Evolutionary conservation across 2,329 filamentous ascomycete genomes (phyloP).

Genomic region (Trichoderma asperellum): DNA sequence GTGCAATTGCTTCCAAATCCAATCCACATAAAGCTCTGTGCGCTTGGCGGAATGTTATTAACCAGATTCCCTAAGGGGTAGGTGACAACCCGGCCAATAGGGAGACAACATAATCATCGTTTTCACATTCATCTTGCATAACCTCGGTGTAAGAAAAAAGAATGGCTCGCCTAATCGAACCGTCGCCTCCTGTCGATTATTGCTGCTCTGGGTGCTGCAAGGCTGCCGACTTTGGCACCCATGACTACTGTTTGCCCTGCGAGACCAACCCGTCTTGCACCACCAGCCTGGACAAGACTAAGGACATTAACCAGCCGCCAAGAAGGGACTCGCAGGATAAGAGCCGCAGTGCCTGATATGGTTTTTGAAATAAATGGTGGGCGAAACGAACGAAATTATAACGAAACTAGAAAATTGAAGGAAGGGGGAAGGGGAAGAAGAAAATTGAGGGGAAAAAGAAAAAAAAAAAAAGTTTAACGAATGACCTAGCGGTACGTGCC

Average conservation of each 20-base stretch:
- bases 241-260: slow-evolving; percentile 41
- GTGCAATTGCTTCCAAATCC: slow-evolving; percentile 1
- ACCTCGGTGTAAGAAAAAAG: slow-evolving; percentile 2
- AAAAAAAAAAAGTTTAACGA: not conserved
- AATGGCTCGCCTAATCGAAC: slow-evolving; percentile 24
- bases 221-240: slow-evolving; percentile 39
- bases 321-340: not conserved
- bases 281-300: slow-evolving; percentile 24
- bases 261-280: slow-evolving; percentile 35
- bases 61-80: slow-evolving; percentile 21
- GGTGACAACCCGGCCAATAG: slow-evolving; percentile 18
- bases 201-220: slow-evolving; percentile 42
- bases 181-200: slow-evolving; percentile 29
- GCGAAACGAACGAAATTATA: not conserved
- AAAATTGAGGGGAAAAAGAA: not conserved
- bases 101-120: not conserved
- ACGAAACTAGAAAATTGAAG: not conserved
- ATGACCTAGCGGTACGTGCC: not conserved
- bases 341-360: not conserved
- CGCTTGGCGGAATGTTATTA: slow-evolving; percentile 6
- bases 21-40: slow-evolving; percentile 3
- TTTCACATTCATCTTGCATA: not conserved
- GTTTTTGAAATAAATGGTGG: not conserved
- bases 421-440: not conserved
- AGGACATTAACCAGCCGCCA: slow-evolving; percentile 18